phyloP scores from a whole-genome alignment of 2,329 filamentous ascomycete genomes.

The Microdochium paspali region DNA sequence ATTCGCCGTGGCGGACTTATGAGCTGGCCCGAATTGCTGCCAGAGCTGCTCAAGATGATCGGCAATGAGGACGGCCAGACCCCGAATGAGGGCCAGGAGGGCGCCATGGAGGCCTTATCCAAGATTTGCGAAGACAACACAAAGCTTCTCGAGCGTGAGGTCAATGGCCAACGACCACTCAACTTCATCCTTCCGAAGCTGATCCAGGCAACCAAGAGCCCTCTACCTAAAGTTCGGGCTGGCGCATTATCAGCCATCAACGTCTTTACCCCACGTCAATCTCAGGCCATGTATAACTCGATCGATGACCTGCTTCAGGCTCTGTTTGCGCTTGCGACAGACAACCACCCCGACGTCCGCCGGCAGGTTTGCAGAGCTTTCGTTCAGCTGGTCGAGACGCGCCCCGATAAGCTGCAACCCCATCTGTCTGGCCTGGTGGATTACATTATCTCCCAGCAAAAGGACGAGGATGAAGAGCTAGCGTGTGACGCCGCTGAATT shows the following conservation, averaged over 20 bases:
- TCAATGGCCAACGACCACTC: slow-evolving; percentile 80
- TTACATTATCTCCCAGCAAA: slow-evolving; percentile 87
- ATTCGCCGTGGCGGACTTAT: slow-evolving; percentile 76
- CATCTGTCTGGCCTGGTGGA: slow-evolving; percentile 83
- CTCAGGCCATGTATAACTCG: slow-evolving; percentile 69
- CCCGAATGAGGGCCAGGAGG: slow-evolving; percentile 70
- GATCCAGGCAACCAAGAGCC: slow-evolving; percentile 73
- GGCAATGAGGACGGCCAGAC: slow-evolving; percentile 61
- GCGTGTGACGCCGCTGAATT: slow-evolving; percentile 95
- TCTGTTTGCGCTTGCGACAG: slow-evolving; percentile 72
- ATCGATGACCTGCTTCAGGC: slow-evolving; percentile 75
- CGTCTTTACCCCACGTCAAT: slow-evolving; percentile 79
- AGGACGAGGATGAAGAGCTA: slow-evolving; percentile 77
- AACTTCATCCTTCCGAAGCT: slow-evolving; percentile 85
- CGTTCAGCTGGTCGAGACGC: slow-evolving; percentile 81
- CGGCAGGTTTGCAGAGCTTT: slow-evolving; percentile 91
- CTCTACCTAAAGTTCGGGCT: slow-evolving; percentile 66
- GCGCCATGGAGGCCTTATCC: slow-evolving; percentile 82
- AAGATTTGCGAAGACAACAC: slow-evolving; percentile 98
- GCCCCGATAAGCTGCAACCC: slow-evolving; percentile 82
- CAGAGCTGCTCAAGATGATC: slow-evolving; percentile 71
- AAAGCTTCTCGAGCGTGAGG: slow-evolving; percentile 75
- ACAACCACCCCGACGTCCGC: slow-evolving; percentile 72
- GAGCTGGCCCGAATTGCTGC: slow-evolving; percentile 83
- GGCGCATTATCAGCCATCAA: slow-evolving; percentile 81